Evolutionary conservation across 2,329 filamentous ascomycete genomes (phyloP), one percentile per base, ranked within the genome.

Genomic region (Drechslerella stenobrocha): DNA sequence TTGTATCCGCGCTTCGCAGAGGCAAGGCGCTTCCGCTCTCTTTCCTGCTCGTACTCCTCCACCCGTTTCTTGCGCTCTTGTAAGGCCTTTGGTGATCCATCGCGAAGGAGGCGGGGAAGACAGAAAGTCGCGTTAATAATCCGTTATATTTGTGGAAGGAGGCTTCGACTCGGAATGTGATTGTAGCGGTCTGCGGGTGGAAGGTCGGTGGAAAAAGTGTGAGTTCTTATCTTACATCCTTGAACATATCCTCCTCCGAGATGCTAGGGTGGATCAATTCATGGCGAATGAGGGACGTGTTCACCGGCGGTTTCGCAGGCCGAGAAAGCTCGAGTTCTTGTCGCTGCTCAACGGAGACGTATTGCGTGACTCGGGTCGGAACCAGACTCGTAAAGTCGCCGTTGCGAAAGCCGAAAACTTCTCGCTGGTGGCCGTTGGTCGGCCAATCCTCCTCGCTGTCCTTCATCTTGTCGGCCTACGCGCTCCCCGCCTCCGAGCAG

Each of bases 151-250:
- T 26, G 37, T 20, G 45, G 51, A 18, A 47, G 23, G 22, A 22
- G 23, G 15, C 28, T 55, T 47, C 55, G 50, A 51, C 28, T 59
- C 42, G 53, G 35, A 15, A 44, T 15, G 22, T 35, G 37, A 52
- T 52, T 48, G 52, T 48, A 59, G 35, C n/a, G 20, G 37, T 5
- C 15, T 42, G 34, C 11, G 15, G 15, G 15, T 42, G 15, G 37
- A 8, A 7, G 15, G 18, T 8, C 6, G 8, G 18, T 42, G 47
- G 46, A 44, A 52, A 37, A 51, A 58, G 55, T 60, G 45, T 56
- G 63, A 40, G 23, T 52, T 60, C n/a, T 59, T 67, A 67, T 67
- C 63, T 67, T 67, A 67, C 63, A 60, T 67, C 63, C 55, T 60
- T 67, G 45, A 67, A 67, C 63, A 67, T 60, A 18, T 67, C 63